Evolutionary conservation across 345 rosid species (phyloP).

Genomic region (Salix brachista): DNA sequence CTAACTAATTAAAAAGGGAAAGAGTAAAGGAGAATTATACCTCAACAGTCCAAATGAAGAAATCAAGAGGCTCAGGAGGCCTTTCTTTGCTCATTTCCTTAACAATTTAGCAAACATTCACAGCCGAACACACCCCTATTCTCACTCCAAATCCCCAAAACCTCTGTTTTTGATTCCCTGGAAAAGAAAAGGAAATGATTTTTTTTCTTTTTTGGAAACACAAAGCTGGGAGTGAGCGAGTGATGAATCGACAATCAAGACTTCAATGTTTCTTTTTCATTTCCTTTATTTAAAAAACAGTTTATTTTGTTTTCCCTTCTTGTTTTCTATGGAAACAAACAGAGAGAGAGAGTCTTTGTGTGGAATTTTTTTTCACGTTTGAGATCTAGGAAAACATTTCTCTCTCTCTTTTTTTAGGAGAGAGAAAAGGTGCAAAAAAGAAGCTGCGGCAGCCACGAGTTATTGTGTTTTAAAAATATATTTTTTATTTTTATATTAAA

Average conservation of each 20-base stretch:
- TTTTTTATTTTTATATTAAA: too few relatives aligned
- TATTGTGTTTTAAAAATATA: too few relatives aligned
- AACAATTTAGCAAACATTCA: conserved; percentile 2
- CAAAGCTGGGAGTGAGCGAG: too few relatives aligned
- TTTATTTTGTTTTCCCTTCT: background rate
- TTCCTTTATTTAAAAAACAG: background rate
- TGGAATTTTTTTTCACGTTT: too few relatives aligned
- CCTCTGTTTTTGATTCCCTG: background rate
- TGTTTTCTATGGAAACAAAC: conserved; percentile 6
- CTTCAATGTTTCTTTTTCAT: background rate
- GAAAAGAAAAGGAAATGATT: background rate
- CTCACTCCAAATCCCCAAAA: background rate
- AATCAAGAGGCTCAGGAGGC: conserved; percentile 97
- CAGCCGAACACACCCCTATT: background rate
- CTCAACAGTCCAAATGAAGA: conserved; percentile 99
- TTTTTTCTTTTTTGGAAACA: background rate
- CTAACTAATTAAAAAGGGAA: background rate
- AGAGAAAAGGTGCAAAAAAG: too few relatives aligned
- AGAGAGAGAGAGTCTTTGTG: background rate
- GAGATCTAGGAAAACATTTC: background rate
- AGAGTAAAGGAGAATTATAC: conserved; percentile 24
- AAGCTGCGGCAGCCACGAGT: too few relatives aligned
- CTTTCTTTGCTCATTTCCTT: conserved; percentile 63
- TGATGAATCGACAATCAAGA: too few relatives aligned
- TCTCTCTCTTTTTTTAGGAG: background rate